These are phyloP conservation scores for Asclepias syriaca DNA, from an alignment of 257 asterid genomes.

Conservation along the genomic window DNA sequence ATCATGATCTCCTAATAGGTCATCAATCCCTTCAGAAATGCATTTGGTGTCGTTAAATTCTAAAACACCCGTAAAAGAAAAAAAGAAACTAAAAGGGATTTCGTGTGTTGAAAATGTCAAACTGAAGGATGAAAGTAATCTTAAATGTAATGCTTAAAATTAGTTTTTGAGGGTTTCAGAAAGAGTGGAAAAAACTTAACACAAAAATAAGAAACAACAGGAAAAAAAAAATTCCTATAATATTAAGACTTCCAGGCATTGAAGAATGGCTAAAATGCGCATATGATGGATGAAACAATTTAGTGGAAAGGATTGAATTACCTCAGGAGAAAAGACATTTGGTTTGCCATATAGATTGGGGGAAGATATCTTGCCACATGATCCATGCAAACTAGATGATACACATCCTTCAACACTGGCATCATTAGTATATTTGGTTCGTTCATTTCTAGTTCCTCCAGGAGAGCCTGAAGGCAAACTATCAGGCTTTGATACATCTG, in stretches of 20 bases:
- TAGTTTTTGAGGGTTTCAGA: neutral
- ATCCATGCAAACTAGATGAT: constrained; percentile 27
- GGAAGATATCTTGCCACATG: constrained; percentile 30
- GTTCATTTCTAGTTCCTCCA: constrained; percentile 21
- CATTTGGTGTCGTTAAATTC: neutral
- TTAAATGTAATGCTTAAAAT: neutral
- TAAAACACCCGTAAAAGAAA: neutral
- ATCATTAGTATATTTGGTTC: constrained; percentile 23
- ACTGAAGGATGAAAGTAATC: neutral
- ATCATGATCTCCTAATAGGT: neutral
- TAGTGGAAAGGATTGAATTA: constrained; percentile 19
- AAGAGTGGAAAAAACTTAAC: neutral
- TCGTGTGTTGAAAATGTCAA: neutral
- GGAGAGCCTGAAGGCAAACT: constrained; percentile 20
- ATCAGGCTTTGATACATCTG: constrained; percentile 23
- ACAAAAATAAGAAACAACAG: neutral
- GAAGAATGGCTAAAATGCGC: neutral
- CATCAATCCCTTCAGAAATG: neutral
- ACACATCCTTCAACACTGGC: constrained; percentile 18
- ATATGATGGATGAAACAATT: neutral
- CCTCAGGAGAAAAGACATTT: constrained; percentile 45
- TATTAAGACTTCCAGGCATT: neutral
- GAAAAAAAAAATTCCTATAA: neutral
- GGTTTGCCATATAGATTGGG: constrained; percentile 27
- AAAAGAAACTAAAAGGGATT: neutral